Conservation (phyloP, 2,329 filamentous ascomycete genomes). For the Kalaharituber pfeilii region DNA sequence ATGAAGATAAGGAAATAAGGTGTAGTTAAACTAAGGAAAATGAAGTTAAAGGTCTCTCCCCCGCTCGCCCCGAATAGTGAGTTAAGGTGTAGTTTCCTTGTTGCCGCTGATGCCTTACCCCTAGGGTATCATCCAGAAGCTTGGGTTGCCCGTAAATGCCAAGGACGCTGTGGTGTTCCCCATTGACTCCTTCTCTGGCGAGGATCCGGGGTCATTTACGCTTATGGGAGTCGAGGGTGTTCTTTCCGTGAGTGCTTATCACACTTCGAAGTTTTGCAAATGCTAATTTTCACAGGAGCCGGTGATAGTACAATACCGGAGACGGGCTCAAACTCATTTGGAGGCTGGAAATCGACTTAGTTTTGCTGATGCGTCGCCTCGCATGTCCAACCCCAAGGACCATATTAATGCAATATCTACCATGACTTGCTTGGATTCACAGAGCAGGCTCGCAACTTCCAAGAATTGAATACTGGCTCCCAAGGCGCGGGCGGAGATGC, state of each 20-base stretch:
- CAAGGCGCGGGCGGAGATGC: conserved; percentile 37
- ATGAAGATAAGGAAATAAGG: too few relatives aligned
- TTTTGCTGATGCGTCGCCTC: conserved; percentile 37
- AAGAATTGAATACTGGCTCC: conserved; percentile 38
- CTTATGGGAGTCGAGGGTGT: conserved; percentile 12
- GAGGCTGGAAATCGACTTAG: conserved; percentile 42
- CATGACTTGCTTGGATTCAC: conserved; percentile 44
- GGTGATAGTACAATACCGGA: conserved; percentile 38
- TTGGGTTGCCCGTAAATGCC: conserved; percentile 30
- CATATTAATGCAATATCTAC: conserved; percentile 41
- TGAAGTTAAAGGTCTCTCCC: too few relatives aligned
- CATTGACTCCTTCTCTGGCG: neutral
- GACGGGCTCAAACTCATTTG: conserved; percentile 37
- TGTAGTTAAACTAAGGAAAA: too few relatives aligned
- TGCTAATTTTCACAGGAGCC: conserved; percentile 28
- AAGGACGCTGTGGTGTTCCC: conserved; percentile 28
- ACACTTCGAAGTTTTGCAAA: conserved; percentile 28
- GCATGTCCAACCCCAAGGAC: conserved; percentile 32
- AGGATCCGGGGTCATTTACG: conserved; percentile 5
- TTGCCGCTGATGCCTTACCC: too few relatives aligned
- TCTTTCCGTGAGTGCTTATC: conserved; percentile 13
- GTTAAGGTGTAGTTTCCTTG: too few relatives aligned
- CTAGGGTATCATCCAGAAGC: conserved; percentile 27
- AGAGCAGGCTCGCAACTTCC: conserved; percentile 43
- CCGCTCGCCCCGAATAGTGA: too few relatives aligned